Evolutionary conservation across 306 rosid species (phyloP).

Genomic region (Rosa rugosa): DNA sequence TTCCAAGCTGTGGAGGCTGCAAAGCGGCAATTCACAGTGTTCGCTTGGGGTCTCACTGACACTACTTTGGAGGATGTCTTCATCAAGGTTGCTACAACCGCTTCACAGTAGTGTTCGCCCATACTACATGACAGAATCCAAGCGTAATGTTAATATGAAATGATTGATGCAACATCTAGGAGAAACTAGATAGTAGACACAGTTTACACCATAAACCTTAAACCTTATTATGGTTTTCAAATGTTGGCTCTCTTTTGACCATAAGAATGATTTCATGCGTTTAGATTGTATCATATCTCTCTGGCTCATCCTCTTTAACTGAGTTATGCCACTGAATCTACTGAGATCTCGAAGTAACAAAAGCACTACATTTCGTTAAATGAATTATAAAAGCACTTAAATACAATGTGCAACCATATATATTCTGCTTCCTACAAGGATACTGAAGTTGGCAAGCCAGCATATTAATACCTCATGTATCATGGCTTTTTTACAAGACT

Average conservation of each 20-base stretch:
- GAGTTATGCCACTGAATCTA: neutral
- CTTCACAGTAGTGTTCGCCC: neutral
- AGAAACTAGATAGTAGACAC: neutral
- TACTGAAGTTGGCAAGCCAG: neutral
- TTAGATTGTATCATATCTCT: neutral
- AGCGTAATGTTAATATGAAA: neutral
- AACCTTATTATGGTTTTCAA: no score
- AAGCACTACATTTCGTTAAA: neutral
- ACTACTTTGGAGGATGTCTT: conserved; percentile 19
- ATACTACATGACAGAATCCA: neutral
- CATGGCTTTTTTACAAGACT: neutral
- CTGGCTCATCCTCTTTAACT: neutral
- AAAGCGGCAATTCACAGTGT: neutral
- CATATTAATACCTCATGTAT: neutral
- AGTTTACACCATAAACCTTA: no score
- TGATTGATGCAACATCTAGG: neutral
- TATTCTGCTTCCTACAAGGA: neutral
- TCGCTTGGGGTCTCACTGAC: conserved; percentile 8
- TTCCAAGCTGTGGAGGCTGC: neutral
- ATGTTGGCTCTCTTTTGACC: no score
- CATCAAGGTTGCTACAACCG: conserved; percentile 16
- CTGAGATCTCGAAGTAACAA: no score
- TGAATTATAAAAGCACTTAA: neutral
- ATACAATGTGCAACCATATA: neutral
- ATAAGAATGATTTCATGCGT: neutral